Evolutionary conservation across 805 yeast species (phyloP), one percentile per base, ranked within the genome.

Genomic region (Lipomyces sp.): DNA sequence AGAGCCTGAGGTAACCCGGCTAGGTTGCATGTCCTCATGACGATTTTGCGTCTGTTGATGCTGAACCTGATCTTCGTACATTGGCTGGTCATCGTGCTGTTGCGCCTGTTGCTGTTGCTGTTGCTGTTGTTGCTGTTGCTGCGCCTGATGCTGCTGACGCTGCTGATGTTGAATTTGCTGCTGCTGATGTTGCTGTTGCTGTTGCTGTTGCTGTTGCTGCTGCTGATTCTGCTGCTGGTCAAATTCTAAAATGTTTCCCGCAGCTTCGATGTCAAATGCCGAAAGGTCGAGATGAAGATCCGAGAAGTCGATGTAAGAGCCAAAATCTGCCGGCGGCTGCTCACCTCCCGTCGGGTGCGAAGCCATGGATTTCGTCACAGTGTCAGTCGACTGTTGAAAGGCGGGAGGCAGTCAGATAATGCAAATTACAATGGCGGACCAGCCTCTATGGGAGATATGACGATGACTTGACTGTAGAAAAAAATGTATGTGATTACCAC

Each of bases 221-320:
- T 35, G 45, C 15, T 61, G 63, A n/a, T 11, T 10, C 37, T 59
- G 53, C 55, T 62, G 62, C 42, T 24, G 60, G 13, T 58, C 63
- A 59, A 54, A 63, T 37, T 24, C 61, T 10, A 62, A 48, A 29
- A 59, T 48, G 24, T 57, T n/a, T 50, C 51, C 35, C 50, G 39
- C 62, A 39, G 39, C 11, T 57, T 59, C 69, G 50, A 57, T 18
- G 53, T 65, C 69, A 35, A 65, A 60, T 45, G 62, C 65, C 11
- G 70, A 66, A 33, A 66, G 59, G 62, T 68, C 70, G 53, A 68
- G 68, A 64, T 64, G 69, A 50, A 68, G 33, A 57, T 66, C 71
- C 7, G 65, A 37, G 60, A 68, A 65, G 64, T 68, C 70, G 48
- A 68, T 57, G 53, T 57, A 68, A 29, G 71, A 53, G 35, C 65